Evolutionary conservation across 306 rosid genomes (phyloP).

Genomic region (Ceratonia siliqua): DNA sequence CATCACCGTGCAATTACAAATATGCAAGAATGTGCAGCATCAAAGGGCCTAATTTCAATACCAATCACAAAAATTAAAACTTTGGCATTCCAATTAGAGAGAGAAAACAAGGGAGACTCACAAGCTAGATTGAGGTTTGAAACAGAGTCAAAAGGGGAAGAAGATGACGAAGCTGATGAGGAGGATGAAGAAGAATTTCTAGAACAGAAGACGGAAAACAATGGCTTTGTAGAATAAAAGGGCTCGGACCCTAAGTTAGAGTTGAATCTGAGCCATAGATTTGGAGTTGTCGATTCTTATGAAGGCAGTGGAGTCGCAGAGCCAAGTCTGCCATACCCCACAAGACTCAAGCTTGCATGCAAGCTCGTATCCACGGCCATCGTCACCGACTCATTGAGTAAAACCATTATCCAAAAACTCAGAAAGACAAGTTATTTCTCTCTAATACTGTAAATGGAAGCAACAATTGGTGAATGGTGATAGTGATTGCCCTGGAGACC

Average conservation of each 20-base stretch:
- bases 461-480: too few species aligned
- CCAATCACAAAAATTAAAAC: not conserved
- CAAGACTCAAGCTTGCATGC: conserved; percentile 67
- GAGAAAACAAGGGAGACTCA: conserved; percentile 34
- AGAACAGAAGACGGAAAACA: conserved; percentile 60
- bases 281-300: conserved; percentile 64
- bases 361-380: conserved; percentile 84
- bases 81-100: not conserved
- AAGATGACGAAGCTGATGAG: not conserved
- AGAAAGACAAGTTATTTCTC: too few species aligned
- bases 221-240: conserved; percentile 92
- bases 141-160: conserved; percentile 41
- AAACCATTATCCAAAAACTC: conserved; percentile 46
- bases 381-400: conserved; percentile 87
- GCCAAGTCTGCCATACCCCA: conserved; percentile 84
- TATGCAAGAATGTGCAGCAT: conserved; percentile 43
- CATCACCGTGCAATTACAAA: conserved; percentile 80
- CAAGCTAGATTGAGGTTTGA: conserved; percentile 66
- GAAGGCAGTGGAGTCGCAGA: conserved; percentile 84
- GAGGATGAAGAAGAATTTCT: conserved; percentile 40
- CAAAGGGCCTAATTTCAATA: not conserved
- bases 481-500: too few species aligned
- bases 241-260: conserved; percentile 89
- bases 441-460: too few species aligned
- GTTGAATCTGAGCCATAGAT: conserved; percentile 72